Conservation (phyloP, 345 rosid genomes). For the sweet orange (Citrus sinensis) region DNA sequence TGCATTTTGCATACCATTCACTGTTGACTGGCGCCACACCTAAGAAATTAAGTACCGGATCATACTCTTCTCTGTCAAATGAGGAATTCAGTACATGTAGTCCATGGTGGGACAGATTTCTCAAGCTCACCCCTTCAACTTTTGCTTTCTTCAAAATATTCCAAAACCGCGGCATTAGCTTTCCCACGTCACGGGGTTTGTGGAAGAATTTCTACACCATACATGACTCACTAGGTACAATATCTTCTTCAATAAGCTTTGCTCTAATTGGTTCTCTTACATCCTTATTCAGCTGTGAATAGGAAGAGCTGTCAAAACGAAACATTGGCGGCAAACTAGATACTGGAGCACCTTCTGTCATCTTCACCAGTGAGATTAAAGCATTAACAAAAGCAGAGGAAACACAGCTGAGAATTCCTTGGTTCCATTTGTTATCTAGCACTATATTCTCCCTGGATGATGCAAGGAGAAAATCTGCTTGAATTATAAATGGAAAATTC, state of each 20-base stretch:
- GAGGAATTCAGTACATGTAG: constrained; percentile 38
- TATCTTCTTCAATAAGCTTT: constrained; percentile 35
- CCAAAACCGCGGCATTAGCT: constrained; percentile 58
- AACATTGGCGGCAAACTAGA: constrained; percentile 50
- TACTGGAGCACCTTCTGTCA: constrained; percentile 38
- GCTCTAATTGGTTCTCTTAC: constrained; percentile 40
- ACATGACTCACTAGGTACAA: constrained; percentile 55
- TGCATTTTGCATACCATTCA: constrained; percentile 65
- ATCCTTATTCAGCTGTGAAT: constrained; percentile 24
- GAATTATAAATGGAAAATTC: constrained; percentile 63
- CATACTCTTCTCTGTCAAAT: constrained; percentile 37
- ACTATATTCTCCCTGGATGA: constrained; percentile 73
- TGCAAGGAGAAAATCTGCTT: constrained; percentile 62
- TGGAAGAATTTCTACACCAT: constrained; percentile 52
- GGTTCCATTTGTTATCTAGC: constrained; percentile 64
- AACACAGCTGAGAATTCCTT: constrained; percentile 65
- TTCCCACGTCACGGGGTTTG: constrained; percentile 52
- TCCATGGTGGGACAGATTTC: constrained; percentile 65
- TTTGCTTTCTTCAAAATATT: constrained; percentile 47
- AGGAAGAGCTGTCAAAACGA: constrained; percentile 32
- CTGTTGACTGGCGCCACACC: constrained; percentile 37
- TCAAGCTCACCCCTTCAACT: constrained; percentile 42
- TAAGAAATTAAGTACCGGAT: constrained; percentile 44
- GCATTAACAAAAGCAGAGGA: constrained; percentile 58
- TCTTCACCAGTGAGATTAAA: constrained; percentile 49